Conservation (phyloP, 1,139 yeast species). For the Geotrichum reessii region DNA sequence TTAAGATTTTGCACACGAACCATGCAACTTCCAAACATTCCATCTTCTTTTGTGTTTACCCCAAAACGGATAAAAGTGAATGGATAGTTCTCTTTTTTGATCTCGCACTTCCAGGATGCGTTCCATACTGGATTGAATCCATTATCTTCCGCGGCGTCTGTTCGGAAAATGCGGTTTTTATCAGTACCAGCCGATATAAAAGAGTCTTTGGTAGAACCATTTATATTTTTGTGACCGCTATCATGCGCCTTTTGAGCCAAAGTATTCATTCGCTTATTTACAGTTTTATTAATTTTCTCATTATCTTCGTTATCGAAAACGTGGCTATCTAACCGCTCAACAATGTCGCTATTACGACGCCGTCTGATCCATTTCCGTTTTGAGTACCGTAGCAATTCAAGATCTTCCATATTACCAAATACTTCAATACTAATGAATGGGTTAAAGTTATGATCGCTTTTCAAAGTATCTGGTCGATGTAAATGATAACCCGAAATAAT, state of each 20-base stretch:
- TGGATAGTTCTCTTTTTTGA: conserved; percentile 40
- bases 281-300: neutral
- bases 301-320: neutral
- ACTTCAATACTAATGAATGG: conserved; percentile 58
- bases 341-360: conserved; percentile 3
- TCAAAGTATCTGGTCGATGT: conserved; percentile 55
- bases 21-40: conserved; percentile 53
- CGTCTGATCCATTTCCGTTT: conserved; percentile 9
- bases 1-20: conserved; percentile 51
- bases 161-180: conserved; percentile 27
- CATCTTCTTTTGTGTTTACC: conserved; percentile 36
- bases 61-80: conserved; percentile 50
- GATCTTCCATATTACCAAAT: conserved; percentile 37
- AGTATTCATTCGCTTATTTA: neutral
- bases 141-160: conserved; percentile 47
- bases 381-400: conserved; percentile 1
- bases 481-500: conserved; percentile 82
- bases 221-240: neutral
- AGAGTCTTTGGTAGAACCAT: neutral
- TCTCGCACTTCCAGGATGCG: conserved; percentile 43
- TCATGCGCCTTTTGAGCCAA: neutral
- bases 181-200: neutral
- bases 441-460: conserved; percentile 43
- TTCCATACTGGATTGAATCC: conserved; percentile 90
- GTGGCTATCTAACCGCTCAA: conserved; percentile 21